phyloP scores from a whole-genome alignment of 345 rosid species.

The Turritis glabra region DNA sequence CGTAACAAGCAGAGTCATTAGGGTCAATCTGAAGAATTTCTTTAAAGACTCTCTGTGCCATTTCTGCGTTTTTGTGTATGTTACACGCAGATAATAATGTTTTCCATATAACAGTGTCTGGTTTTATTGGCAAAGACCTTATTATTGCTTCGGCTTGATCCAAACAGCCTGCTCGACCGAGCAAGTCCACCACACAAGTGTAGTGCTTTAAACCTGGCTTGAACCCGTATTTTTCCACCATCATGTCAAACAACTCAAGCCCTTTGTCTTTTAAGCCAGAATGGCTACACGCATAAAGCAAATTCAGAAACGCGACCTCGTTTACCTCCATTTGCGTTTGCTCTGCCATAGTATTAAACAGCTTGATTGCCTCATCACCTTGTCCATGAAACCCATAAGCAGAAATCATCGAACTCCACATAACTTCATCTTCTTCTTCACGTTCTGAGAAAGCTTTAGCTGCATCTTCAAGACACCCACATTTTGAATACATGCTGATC shows the following conservation, averaged over 20 bases:
- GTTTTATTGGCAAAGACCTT: constrained; percentile 63
- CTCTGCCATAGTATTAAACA: constrained; percentile 59
- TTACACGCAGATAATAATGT: constrained; percentile 77
- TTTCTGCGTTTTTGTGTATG: constrained; percentile 54
- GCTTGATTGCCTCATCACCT: constrained; percentile 56
- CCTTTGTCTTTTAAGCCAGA: constrained; percentile 73
- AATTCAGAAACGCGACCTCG: constrained; percentile 64
- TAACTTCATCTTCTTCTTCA: constrained; percentile 58
- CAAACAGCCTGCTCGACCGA: constrained; percentile 66
- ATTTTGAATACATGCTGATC: constrained; percentile 73
- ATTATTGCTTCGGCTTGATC: constrained; percentile 66
- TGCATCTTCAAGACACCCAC: constrained; percentile 75
- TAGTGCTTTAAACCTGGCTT: constrained; percentile 61
- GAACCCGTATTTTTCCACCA: constrained; percentile 52
- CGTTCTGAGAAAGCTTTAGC: constrained; percentile 55
- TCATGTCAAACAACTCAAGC: constrained; percentile 52
- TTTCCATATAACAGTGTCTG: constrained; percentile 71
- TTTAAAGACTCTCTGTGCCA: constrained; percentile 58
- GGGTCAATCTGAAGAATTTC: constrained; percentile 65
- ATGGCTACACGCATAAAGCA: constrained; percentile 85
- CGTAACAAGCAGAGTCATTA: constrained; percentile 66
- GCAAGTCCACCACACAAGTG: constrained; percentile 73
- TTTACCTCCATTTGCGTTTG: constrained; percentile 42
- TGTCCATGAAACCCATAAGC: constrained; percentile 84
- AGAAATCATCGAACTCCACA: constrained; percentile 81